Base-by-base conservation (phyloP, 441 rosid species). In the Brassica hybrid region DNA sequence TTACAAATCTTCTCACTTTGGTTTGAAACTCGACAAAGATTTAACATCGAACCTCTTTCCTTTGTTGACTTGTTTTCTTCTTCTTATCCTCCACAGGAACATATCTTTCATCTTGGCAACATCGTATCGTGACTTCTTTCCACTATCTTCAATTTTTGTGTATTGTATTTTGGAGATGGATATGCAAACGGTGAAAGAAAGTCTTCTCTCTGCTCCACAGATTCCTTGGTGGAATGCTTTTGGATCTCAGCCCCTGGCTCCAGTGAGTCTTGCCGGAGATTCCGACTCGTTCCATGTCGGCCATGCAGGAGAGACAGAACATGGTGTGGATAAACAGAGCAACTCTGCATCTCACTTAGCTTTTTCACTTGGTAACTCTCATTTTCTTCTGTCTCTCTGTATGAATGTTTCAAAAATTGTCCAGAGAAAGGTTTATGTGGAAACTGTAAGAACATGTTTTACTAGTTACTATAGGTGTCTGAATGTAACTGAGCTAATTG, bases 111-210 rank as follows among this genome's bases (percentile, higher is more conserved):
- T 67, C 64, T 66, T 8, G 7, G 50, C 69, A 61, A 67, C 65
- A 74, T 60, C 71, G 19, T 23, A 69, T 60, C 70, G 13, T 61
- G 70, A 69, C 56, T 68, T 66, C 77, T 41, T 38, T 6, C 17
- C 45, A 23, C 13, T 48, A 7, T 30, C 57, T 66, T 23, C 71
- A 68, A 4, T 43, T 36, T 23, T 43, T 36, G 18, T 52, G 72
- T 38, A 78, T 70, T 72, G 76, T 72, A 75, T 70, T 59, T 73
- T 62, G 67, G 65, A 76, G 75, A 94, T 92, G 95, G 90, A 93
- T 80, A 88, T 85, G 97, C 94, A 90, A 84, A 80, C 92, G 73
- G 75, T 82, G 67, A 90, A 81, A 75, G 94, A 88, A 82, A 90
- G 89, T 69, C 36, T 88, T 41, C 59, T 84, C 45, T 82, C 89